Percentiles rank a stretch among this genome's conserved stretches.
phyloP scores from a whole-genome alignment of 352 stramenopile genomes.

The Phytopythium ostracodes region DNA sequence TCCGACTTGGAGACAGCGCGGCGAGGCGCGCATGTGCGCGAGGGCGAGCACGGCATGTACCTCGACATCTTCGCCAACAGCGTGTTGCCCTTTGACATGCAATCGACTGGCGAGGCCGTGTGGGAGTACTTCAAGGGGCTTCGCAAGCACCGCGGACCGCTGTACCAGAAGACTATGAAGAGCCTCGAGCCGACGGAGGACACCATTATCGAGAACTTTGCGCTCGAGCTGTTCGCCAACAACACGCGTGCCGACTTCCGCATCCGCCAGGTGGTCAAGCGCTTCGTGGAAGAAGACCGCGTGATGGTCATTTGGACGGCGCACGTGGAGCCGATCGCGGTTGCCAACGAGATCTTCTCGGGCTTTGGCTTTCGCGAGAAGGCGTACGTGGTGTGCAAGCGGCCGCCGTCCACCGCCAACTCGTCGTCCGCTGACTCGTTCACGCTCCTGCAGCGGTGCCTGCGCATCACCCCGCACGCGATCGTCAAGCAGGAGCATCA shows the following conservation, averaged over 20 bases:
- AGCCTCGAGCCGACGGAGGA: constrained; percentile 12
- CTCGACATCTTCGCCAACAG: constrained; percentile 28
- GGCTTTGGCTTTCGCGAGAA: constrained; percentile 28
- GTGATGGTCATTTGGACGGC: constrained; percentile 30
- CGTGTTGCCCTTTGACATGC: constrained; percentile 26
- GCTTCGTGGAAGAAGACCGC: constrained; percentile 28
- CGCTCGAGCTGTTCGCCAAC: constrained; percentile 31
- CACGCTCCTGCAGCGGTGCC: constrained; percentile 50
- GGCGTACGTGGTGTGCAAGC: constrained; percentile 28
- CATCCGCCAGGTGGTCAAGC: constrained; percentile 29
- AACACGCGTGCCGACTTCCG: constrained; percentile 30
- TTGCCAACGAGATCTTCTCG: constrained; percentile 24
- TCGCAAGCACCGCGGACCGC: constrained; percentile 5
- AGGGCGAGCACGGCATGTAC: constrained; percentile 31
- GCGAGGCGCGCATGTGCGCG: constrained; percentile 22
- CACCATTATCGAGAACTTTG: constrained; percentile 40
- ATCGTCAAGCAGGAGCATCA: constrained; percentile 4
- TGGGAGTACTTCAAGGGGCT: constrained; percentile 33
- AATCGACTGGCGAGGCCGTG: constrained; percentile 27
- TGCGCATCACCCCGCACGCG: constrained; percentile 26
- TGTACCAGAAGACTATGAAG: constrained; percentile 7
- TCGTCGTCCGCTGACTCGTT: constrained; percentile 21
- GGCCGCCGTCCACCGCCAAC: constrained; percentile 10
- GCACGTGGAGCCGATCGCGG: constrained; percentile 26
- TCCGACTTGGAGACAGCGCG: constrained; percentile 14